A percentile compares a stretch with the other conserved stretches of the same genome.
These are phyloP conservation scores for Dichotomopilus funicola DNA, from an alignment of 2,329 filamentous ascomycete species.

Conservation along the genomic window DNA sequence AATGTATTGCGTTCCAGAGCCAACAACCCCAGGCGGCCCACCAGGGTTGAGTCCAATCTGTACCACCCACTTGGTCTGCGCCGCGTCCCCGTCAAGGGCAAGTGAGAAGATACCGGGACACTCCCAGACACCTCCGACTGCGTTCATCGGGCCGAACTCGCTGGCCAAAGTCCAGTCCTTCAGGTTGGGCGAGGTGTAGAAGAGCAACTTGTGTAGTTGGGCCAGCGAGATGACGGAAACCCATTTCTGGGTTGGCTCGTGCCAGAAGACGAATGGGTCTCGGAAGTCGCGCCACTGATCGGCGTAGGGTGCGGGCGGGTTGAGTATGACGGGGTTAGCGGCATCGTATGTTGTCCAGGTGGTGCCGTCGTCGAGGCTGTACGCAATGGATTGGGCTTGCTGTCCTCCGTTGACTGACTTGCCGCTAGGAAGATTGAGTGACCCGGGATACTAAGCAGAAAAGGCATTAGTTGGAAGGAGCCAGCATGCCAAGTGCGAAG, in stretches of 20 bases:
- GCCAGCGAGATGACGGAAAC: not conserved
- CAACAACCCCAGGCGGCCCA: conserved; percentile 3
- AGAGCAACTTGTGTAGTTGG: conserved; percentile 4
- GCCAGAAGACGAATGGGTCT: conserved; percentile 4
- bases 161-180: conserved; percentile 3
- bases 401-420: not conserved
- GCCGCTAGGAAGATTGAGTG: not conserved
- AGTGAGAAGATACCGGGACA: conserved; percentile 3
- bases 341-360: conserved; percentile 6
- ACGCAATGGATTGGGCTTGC: conserved; percentile 6
- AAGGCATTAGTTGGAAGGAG: not conserved
- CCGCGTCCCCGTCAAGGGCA: conserved; percentile 1
- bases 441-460: conserved; percentile 1
- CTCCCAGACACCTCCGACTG: conserved; percentile 5
- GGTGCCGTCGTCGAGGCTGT: conserved; percentile 1
- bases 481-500: not conserved
- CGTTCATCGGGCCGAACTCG: conserved; percentile 6
- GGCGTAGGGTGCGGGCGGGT: conserved; percentile 3
- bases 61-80: conserved; percentile 1
- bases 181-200: conserved; percentile 7
- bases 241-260: conserved; percentile 4
- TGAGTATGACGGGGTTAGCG: conserved; percentile 2
- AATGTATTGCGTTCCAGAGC: conserved; percentile 3
- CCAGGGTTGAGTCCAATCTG: conserved; percentile 3
- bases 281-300: conserved; percentile 6